A percentile compares a stretch with the other conserved stretches of the same genome.
phyloP scores from a whole-genome alignment of 2,329 filamentous ascomycete species.

The Aspergillus texensis region DNA sequence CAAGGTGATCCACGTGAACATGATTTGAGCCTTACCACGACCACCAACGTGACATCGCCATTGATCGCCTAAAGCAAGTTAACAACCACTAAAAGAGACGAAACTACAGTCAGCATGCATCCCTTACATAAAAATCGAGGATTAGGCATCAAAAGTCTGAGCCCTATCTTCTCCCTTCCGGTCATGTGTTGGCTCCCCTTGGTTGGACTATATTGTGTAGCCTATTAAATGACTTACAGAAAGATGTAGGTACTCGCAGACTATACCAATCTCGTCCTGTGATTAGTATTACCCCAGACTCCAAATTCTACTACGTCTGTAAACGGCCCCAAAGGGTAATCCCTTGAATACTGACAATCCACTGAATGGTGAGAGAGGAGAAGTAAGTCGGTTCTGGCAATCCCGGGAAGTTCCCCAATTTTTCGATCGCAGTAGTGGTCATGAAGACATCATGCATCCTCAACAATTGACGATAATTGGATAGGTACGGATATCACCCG shows the following conservation, averaged over 20 bases:
- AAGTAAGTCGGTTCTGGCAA: not conserved
- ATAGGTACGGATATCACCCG: not conserved
- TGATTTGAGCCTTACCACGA: not conserved
- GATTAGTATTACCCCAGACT: not conserved
- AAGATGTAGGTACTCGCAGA: not conserved
- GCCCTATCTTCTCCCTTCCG: not conserved
- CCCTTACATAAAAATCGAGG: not conserved
- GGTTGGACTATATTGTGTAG: not conserved
- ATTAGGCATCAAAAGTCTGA: not conserved
- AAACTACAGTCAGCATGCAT: not conserved
- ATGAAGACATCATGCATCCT: not conserved
- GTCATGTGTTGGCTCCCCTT: not conserved
- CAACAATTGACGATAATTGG: not conserved
- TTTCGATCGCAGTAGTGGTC: not conserved
- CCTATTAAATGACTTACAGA: not conserved
- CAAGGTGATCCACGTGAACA: not conserved
- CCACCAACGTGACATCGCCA: not conserved
- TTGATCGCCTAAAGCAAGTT: not conserved
- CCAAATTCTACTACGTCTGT: not conserved
- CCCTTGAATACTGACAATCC: not conserved
- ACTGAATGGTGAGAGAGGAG: not conserved
- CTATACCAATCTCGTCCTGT: not conserved
- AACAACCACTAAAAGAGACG: not conserved
- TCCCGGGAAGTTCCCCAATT: not conserved
- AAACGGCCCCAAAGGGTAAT: slow-evolving; percentile 3